phyloP scores from a whole-genome alignment of 768 basidiomycete genomes.

The Panus rudis region DNA sequence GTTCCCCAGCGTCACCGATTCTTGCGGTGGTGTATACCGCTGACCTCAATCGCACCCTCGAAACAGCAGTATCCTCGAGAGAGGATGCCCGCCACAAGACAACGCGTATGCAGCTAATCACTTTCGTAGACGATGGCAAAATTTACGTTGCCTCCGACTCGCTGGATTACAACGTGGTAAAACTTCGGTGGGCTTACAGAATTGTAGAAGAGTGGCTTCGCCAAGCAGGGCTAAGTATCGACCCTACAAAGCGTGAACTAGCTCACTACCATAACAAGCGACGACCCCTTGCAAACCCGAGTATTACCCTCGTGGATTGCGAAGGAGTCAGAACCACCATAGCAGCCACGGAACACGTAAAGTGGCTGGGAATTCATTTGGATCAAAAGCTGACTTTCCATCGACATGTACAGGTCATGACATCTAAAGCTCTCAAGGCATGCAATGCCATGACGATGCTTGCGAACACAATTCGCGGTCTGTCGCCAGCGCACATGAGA shows the following conservation, averaged over 20 bases:
- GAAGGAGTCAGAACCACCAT: not conserved
- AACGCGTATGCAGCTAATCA: conserved; percentile 11
- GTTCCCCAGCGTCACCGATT: conserved; percentile 19
- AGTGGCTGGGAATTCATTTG: conserved; percentile 30
- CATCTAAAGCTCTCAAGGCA: conserved; percentile 20
- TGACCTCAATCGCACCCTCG: conserved; percentile 5
- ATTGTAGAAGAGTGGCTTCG: not conserved
- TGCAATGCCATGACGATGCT: conserved; percentile 25
- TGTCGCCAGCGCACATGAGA: conserved; percentile 23
- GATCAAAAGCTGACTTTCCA: conserved; percentile 28
- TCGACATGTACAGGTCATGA: conserved; percentile 22
- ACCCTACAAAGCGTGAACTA: conserved; percentile 5
- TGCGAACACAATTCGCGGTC: conserved; percentile 26
- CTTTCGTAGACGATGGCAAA: conserved; percentile 30
- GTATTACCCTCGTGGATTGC: not conserved
- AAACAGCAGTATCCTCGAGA: too few relatives aligned
- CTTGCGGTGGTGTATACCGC: conserved; percentile 9
- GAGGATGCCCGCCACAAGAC: conserved; percentile 7
- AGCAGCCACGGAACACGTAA: conserved; percentile 2
- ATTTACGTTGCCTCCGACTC: conserved; percentile 7
- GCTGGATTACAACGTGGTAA: conserved; percentile 1
- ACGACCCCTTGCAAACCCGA: not conserved
- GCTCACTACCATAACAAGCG: conserved; percentile 1
- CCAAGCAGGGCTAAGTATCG: not conserved
- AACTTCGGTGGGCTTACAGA: not conserved